Conservation (phyloP, 441 rosid species). For the Flueggea neowawraea region DNA sequence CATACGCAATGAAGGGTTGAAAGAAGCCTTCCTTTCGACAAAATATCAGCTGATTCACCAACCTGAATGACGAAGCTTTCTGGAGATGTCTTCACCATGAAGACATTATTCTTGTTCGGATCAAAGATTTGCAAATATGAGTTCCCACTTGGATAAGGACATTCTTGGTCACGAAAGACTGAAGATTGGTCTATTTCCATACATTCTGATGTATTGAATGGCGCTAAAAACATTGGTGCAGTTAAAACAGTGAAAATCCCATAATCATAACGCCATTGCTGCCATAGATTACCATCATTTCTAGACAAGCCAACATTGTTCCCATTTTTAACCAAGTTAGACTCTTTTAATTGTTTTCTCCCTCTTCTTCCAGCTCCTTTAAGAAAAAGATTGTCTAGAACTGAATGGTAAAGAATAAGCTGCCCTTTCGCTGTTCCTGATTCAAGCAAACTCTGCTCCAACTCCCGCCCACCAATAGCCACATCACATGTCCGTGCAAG, state of each 20-base stretch:
- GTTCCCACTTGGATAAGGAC: constrained; percentile 40
- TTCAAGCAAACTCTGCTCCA: constrained; percentile 64
- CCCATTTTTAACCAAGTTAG: constrained; percentile 13
- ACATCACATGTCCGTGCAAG: constrained; percentile 70
- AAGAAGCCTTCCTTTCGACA: constrained; percentile 66
- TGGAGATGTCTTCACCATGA: constrained; percentile 62
- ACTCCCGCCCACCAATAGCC: constrained; percentile 64
- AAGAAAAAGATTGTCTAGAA: constrained; percentile 36
- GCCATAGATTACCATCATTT: constrained; percentile 54
- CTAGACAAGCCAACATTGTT: constrained; percentile 21
- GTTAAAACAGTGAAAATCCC: constrained; percentile 87
- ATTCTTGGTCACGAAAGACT: constrained; percentile 28
- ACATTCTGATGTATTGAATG: constrained; percentile 22
- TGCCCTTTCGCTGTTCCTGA: constrained; percentile 82
- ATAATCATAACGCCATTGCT: constrained; percentile 96
- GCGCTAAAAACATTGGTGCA: constrained; percentile 65
- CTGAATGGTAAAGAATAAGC: constrained; percentile 83
- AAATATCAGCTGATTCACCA: constrained; percentile 83
- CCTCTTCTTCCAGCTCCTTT: constrained; percentile 33
- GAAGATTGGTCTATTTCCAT: constrained; percentile 13
- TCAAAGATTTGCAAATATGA: constrained; percentile 57
- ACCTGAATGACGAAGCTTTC: constrained; percentile 83
- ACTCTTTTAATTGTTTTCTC: constrained; percentile 11
- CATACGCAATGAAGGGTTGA: constrained; percentile 82
- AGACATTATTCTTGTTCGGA: constrained; percentile 45